Evolutionary conservation across 23 red algal species (phyloP).

Genomic region (Agarophyton chilense): DNA sequence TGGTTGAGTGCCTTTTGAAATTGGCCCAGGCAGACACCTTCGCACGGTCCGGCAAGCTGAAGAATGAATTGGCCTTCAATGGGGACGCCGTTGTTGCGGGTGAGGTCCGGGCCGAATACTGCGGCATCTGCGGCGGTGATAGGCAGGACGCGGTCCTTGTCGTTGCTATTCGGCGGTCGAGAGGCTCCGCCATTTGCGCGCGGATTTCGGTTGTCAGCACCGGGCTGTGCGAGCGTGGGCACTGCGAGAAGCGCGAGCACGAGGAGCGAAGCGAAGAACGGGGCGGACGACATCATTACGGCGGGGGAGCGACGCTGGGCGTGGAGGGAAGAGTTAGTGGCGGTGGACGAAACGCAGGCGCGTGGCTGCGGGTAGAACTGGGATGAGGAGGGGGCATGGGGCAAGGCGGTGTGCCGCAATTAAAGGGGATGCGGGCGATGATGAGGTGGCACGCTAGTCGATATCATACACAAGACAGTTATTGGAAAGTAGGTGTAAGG

Average conservation of each 20-base stretch:
- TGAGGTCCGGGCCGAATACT: background rate
- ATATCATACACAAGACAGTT: too few species aligned
- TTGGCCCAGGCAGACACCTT: background rate
- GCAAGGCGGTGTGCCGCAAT: too few species aligned
- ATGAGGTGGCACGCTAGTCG: too few species aligned
- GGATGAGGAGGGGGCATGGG: too few species aligned
- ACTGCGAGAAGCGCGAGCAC: background rate
- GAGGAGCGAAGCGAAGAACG: background rate
- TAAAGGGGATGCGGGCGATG: too few species aligned
- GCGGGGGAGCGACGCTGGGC: background rate
- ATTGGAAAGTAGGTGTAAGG: too few species aligned
- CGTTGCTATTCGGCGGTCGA: too few species aligned
- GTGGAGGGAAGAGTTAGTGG: background rate
- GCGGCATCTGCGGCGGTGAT: background rate
- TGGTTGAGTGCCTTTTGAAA: background rate
- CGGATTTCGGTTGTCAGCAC: background rate
- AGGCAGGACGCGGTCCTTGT: background rate
- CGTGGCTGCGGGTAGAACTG: too few species aligned
- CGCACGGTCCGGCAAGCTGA: background rate
- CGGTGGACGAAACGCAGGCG: too few species aligned
- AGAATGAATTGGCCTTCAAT: conserved; percentile 32
- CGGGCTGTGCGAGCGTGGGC: background rate
- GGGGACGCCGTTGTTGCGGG: background rate
- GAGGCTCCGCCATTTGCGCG: background rate
- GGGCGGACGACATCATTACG: background rate